phyloP scores from a whole-genome alignment of 208 protist species.

The Blechomonas ayalai region DNA sequence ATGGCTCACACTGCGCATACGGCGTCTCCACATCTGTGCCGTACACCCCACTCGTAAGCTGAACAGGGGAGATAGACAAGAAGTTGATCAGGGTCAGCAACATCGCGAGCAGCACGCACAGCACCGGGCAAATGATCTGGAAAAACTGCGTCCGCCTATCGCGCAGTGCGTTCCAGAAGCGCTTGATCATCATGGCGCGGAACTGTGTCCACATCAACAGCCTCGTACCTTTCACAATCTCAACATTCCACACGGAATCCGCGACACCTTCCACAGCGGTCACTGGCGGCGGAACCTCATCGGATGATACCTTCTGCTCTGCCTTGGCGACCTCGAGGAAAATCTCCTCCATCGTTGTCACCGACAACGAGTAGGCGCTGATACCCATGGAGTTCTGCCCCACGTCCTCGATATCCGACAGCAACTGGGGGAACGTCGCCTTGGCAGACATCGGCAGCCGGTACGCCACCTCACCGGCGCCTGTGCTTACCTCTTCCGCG shows the following conservation, averaged over 20 bases:
- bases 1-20: conserved; percentile 17
- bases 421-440: conserved; percentile 25
- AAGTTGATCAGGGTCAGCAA: conserved; percentile 52
- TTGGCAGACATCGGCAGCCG: conserved; percentile 41
- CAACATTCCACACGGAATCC: conserved; percentile 29
- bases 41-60: conserved; percentile 24
- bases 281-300: conserved; percentile 3
- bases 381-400: conserved; percentile 21
- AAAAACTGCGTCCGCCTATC: conserved; percentile 65
- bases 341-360: conserved; percentile 70
- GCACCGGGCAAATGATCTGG: conserved; percentile 61
- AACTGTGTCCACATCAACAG: conserved; percentile 34
- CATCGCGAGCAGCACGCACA: conserved; percentile 63
- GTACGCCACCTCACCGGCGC: conserved; percentile 37
- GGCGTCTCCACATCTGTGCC: conserved; percentile 15
- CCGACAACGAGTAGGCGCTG: conserved; percentile 40
- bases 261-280: conserved; percentile 7
- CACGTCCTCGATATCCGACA: conserved; percentile 27
- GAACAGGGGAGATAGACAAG: conserved; percentile 14
- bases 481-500: conserved; percentile 19
- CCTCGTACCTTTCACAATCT: conserved; percentile 8
- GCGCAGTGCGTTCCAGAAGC: conserved; percentile 36
- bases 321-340: conserved; percentile 55
- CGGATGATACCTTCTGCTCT: neutral
- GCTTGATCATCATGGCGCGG: conserved; percentile 51